Conservation (phyloP, 208 protist species). For the Trichomonas gallinae region DNA sequence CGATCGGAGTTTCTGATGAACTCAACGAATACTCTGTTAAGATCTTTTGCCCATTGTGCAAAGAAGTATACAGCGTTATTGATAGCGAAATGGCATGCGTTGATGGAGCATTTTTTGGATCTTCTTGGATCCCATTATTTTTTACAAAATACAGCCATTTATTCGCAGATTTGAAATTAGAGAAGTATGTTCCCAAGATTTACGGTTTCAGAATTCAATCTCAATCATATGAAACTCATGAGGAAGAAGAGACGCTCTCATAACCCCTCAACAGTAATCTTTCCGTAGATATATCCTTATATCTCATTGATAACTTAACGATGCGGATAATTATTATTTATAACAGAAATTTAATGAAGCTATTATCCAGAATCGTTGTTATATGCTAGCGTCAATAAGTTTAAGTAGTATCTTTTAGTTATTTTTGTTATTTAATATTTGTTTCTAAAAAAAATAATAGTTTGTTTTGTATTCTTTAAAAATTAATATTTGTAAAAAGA, state of each 20-base stretch:
- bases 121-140: background rate
- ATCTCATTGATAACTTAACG: too few relatives aligned
- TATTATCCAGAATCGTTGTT: too few relatives aligned
- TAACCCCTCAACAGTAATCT: background rate
- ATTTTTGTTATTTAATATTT: too few relatives aligned
- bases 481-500: too few relatives aligned
- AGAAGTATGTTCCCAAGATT: background rate
- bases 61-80: background rate
- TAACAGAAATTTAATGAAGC: too few relatives aligned
- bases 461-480: too few relatives aligned
- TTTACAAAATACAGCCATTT: background rate
- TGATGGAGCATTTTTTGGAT: background rate
- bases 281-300: too few relatives aligned
- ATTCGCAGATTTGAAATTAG: too few relatives aligned
- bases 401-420: too few relatives aligned
- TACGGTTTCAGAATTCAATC: conserved; percentile 12
- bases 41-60: background rate
- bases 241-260: background rate
- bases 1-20: background rate
- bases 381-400: too few relatives aligned
- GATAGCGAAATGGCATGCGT: background rate
- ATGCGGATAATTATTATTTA: too few relatives aligned
- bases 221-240: background rate
- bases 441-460: too few relatives aligned
- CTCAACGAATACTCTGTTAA: background rate